Evolutionary conservation across 768 basidiomycete genomes (phyloP), one percentile per base, ranked within the genome.

Genomic region (Omphalotus guepiniiformis): DNA sequence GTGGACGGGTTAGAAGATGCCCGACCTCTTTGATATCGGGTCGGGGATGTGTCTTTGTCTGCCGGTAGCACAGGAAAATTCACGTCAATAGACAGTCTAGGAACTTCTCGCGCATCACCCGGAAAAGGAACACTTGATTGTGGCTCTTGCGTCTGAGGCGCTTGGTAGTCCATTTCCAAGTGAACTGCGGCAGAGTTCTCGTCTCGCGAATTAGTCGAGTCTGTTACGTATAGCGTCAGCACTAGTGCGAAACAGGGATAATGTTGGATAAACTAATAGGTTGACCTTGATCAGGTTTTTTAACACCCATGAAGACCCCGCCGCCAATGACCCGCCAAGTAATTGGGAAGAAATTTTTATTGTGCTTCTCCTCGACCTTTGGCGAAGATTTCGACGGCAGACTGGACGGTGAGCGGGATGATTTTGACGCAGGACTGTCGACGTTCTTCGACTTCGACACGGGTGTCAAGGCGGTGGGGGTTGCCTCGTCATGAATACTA

Each of bases 261-360:
- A n/a, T n/a, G n/a, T n/a, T n/a, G n/a, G n/a, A n/a, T n/a, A n/a
- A n/a, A n/a, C n/a, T n/a, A n/a, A n/a, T n/a, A n/a, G n/a, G n/a
- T n/a, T n/a, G n/a, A n/a, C 39, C 43, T 29, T 22, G 26, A 28
- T 30, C 35, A 15, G 30, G 47, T 22, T 34, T 12, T 13, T 42
- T 44, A 27, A 29, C 49, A 23, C 73, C 75, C 71, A 88, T 73
- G 63, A 77, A 72, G n/a, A 88, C 86, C 3, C 86, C 86, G 12
- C 86, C 86, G 0, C 86, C 84, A 42, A 88, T 83, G 11, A 88
- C 85, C 35, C 86, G 74, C 86, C 86, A 88, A 3, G 76, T 72
- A 38, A 88, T 72, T 22, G 85, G 84, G 54, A 78, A 82, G 60
- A 69, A 83, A 49, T 74, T 73, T 52, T 65, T 79, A 56, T 69